These are phyloP conservation scores for Evernia prunastri DNA, from an alignment of 495 filamentous ascomycete genomes.

Conservation along the genomic window DNA sequence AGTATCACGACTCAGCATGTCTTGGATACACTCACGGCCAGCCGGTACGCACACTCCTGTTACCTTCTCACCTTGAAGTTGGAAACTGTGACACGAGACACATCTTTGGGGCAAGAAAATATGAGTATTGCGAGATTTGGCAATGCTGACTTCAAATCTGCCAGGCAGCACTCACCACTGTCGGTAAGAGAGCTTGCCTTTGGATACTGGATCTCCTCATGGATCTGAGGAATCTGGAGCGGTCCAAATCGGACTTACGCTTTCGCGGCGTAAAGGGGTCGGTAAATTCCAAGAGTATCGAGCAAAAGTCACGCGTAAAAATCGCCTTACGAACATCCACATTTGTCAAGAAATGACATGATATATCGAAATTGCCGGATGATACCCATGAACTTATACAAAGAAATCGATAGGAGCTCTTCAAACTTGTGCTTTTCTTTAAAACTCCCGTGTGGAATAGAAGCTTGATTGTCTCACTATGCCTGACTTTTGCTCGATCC, in stretches of 20 bases:
- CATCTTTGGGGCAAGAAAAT: neutral
- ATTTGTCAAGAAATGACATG: too few species aligned
- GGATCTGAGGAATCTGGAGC: constrained; percentile 77
- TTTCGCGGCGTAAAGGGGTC: constrained; percentile 73
- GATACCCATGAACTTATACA: too few species aligned
- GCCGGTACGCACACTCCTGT: constrained; percentile 41
- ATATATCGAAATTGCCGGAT: too few species aligned
- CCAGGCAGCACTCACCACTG: constrained; percentile 56
- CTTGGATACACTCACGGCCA: constrained; percentile 87
- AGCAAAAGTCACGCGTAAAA: too few species aligned
- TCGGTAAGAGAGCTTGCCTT: constrained; percentile 70
- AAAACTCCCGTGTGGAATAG: too few species aligned
- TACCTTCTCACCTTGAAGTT: neutral
- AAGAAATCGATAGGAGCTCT: too few species aligned
- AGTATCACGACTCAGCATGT: constrained; percentile 59
- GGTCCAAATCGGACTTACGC: constrained; percentile 62
- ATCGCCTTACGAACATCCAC: too few species aligned
- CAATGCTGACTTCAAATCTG: neutral
- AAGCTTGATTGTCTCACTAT: too few species aligned
- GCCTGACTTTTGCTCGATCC: too few species aligned
- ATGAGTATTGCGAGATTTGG: neutral
- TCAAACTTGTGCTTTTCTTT: too few species aligned
- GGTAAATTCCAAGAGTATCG: too few species aligned
- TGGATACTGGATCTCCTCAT: constrained; percentile 88
- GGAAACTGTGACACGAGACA: neutral